Conservation (phyloP, 768 basidiomycete genomes). For the Rossbeevera mucosa region DNA sequence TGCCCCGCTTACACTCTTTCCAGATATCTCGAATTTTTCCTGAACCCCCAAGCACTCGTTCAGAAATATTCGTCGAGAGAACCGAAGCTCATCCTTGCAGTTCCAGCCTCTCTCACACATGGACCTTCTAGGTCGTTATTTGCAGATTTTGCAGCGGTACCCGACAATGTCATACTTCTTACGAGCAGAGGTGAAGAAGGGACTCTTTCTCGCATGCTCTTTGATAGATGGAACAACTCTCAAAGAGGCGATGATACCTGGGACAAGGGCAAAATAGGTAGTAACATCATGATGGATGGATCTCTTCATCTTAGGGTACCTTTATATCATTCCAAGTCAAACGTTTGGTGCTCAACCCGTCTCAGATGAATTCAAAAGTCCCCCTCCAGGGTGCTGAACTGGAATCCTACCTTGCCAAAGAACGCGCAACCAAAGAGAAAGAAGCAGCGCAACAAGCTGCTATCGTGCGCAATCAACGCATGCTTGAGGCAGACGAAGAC, state of each 20-base stretch:
- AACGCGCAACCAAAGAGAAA: conserved; percentile 73
- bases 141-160: conserved; percentile 74
- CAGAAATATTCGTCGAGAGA: conserved; percentile 81
- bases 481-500: conserved; percentile 93
- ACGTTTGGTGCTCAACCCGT: conserved; percentile 3
- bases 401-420: conserved; percentile 71
- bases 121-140: conserved; percentile 88
- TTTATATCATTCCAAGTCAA: background rate
- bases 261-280: conserved; percentile 87
- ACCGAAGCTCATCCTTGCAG: conserved; percentile 90
- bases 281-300: conserved; percentile 78
- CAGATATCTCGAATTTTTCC: conserved; percentile 91
- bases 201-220: conserved; percentile 73
- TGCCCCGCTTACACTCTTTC: conserved; percentile 1
- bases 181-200: conserved; percentile 77
- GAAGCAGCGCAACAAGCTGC: conserved; percentile 85
- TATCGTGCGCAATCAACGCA: conserved; percentile 73
- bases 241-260: conserved; percentile 82
- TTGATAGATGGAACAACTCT: conserved; percentile 78
- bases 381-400: conserved; percentile 86
- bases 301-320: conserved; percentile 60
- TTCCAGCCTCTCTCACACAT: conserved; percentile 89
- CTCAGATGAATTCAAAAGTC: conserved; percentile 82
- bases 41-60: conserved; percentile 72
- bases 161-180: conserved; percentile 83